These are phyloP conservation scores for Colletotrichum neosansevieriae DNA, from an alignment of 2,329 filamentous ascomycete species.

Conservation along the genomic window DNA sequence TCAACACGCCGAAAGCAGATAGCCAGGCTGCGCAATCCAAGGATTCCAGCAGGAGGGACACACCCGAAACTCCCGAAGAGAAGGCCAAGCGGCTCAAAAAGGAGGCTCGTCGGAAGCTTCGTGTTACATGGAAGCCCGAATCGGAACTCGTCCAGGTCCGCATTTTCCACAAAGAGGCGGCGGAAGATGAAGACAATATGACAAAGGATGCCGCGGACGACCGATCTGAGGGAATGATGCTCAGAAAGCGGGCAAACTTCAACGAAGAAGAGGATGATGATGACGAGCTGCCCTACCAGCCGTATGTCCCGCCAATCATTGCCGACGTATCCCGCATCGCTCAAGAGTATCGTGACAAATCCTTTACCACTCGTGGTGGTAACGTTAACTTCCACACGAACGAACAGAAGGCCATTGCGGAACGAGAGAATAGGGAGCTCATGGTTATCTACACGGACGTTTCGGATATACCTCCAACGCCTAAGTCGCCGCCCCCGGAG, in stretches of 20 bases:
- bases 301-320: slow-evolving; percentile 63
- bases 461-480: slow-evolving; percentile 67
- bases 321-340: slow-evolving; percentile 63
- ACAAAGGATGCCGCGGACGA: slow-evolving; percentile 79
- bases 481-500: slow-evolving; percentile 64
- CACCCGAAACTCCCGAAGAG: slow-evolving; percentile 76
- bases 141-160: slow-evolving; percentile 74
- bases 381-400: slow-evolving; percentile 62
- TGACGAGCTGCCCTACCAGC: slow-evolving; percentile 64
- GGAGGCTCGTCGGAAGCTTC: slow-evolving; percentile 76
- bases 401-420: slow-evolving; percentile 67
- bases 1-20: slow-evolving; percentile 58
- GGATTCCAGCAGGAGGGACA: slow-evolving; percentile 51
- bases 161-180: slow-evolving; percentile 78
- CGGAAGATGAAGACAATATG: slow-evolving; percentile 77
- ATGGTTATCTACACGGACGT: slow-evolving; percentile 70
- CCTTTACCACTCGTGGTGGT: slow-evolving; percentile 68
- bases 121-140: slow-evolving; percentile 78
- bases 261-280: slow-evolving; percentile 68
- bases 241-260: slow-evolving; percentile 65
- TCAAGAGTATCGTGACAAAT: slow-evolving; percentile 59
- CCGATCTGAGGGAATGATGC: slow-evolving; percentile 77
- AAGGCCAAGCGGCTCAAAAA: slow-evolving; percentile 77
- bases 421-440: slow-evolving; percentile 69
- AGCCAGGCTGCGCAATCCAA: slow-evolving; percentile 65